Percentiles rank a stretch among this genome's conserved stretches.
Conservation (phyloP, 768 basidiomycete genomes). For the Hygrophoropsis aurantiaca region DNA sequence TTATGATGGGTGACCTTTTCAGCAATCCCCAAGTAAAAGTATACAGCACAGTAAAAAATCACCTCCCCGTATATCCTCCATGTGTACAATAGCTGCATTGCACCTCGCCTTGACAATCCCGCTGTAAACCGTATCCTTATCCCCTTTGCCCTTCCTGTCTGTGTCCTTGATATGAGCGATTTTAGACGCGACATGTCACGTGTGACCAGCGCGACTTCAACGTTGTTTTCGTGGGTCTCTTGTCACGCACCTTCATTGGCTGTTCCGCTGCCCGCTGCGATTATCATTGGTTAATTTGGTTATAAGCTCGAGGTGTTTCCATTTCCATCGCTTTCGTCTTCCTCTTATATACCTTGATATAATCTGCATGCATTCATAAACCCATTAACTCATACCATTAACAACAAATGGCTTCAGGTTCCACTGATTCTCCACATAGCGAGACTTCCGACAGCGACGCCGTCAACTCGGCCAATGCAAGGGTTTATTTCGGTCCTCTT, state of each 20-base stretch:
- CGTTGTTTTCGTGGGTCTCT: constrained; percentile 12
- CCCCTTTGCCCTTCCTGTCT: no score
- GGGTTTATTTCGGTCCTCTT: constrained; percentile 50
- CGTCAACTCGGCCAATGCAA: constrained; percentile 42
- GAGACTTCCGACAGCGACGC: constrained; percentile 41
- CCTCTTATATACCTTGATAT: no score
- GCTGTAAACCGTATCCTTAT: no score
- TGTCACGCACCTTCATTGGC: constrained; percentile 1
- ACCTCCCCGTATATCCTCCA: no score
- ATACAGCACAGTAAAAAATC: no score
- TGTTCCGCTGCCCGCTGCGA: constrained; percentile 2
- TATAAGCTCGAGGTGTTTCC: neutral
- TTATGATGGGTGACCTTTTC: no score
- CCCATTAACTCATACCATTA: neutral
- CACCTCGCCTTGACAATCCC: no score
- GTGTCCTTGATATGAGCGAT: no score
- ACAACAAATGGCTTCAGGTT: constrained; percentile 18
- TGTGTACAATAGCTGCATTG: no score
- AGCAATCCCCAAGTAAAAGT: no score
- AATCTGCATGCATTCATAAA: no score
- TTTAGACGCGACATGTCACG: constrained; percentile 21
- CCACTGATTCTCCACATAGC: constrained; percentile 22
- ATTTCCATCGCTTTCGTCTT: neutral
- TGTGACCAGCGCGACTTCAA: constrained; percentile 28
- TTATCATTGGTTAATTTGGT: neutral